A percentile compares a stretch with the other conserved stretches of the same genome.
Evolutionary conservation across 176 grass and related monocot genomes (phyloP).

Genomic region (Juncus inflexus): DNA sequence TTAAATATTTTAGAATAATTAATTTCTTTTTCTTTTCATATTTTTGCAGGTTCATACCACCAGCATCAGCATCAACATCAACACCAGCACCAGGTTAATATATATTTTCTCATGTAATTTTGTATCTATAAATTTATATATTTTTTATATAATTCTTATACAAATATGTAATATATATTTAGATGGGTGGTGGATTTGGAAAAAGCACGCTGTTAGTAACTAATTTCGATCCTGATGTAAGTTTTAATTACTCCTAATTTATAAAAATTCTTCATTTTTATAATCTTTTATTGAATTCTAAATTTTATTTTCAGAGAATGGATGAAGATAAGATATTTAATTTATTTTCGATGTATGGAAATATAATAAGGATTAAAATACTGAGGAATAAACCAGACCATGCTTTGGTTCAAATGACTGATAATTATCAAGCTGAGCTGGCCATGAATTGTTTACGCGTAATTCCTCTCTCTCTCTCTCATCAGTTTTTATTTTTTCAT

Average conservation of each 20-base stretch:
- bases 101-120: not conserved
- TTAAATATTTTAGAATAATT: not conserved
- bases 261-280: too few species aligned
- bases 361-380: conserved; percentile 88
- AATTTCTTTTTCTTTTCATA: conserved; percentile 3
- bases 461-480: not conserved
- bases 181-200: conserved; percentile 75
- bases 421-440: conserved; percentile 94
- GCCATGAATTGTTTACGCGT: conserved; percentile 91
- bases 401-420: conserved; percentile 90
- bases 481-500: conserved; percentile 20
- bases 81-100: conserved; percentile 41
- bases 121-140: not conserved
- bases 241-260: conserved; percentile 28
- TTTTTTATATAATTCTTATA: conserved; percentile 1
- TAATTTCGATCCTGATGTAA: conserved; percentile 96
- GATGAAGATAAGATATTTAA: conserved; percentile 97
- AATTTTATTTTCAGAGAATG: conserved; percentile 51
- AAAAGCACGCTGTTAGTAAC: conserved; percentile 87
- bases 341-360: conserved; percentile 94
- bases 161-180: conserved; percentile 7
- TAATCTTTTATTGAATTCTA: too few species aligned
- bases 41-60: conserved; percentile 53
- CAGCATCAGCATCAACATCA: not conserved
- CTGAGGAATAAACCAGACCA: conserved; percentile 91